Percentiles rank a stretch among this genome's conserved stretches.
Conservation (phyloP, 768 basidiomycete species). For the Sporobolomyces pararoseus region DNA sequence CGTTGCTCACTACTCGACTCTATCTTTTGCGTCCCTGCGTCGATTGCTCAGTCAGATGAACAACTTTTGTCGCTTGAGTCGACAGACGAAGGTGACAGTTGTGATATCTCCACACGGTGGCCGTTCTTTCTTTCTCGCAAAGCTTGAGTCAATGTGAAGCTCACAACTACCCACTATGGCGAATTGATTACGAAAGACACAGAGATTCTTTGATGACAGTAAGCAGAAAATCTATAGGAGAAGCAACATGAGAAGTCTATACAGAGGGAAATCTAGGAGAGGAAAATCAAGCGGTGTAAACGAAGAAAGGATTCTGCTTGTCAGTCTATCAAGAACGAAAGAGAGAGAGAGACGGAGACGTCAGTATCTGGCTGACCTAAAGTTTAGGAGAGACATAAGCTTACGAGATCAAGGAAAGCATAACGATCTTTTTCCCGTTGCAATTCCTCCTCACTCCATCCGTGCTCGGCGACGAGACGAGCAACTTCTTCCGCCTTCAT, state of each 20-base stretch:
- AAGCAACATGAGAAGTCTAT: neutral
- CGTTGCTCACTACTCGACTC: too few species aligned
- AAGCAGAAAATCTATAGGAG: neutral
- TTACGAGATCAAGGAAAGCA: slow-evolving; percentile 59
- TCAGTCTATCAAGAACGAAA: slow-evolving; percentile 56
- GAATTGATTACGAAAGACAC: too few species aligned
- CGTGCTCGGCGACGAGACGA: slow-evolving; percentile 53
- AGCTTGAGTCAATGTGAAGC: too few species aligned
- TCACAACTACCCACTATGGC: too few species aligned
- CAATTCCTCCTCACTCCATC: slow-evolving; percentile 62
- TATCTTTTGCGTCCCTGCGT: too few species aligned
- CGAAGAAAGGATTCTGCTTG: slow-evolving; percentile 54
- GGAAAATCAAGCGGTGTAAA: slow-evolving; percentile 30
- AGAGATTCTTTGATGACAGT: too few species aligned
- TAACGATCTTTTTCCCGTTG: slow-evolving; percentile 60
- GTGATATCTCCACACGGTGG: too few species aligned
- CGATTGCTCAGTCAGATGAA: too few species aligned
- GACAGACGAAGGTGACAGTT: too few species aligned
- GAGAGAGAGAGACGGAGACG: too few species aligned
- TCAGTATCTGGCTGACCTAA: neutral
- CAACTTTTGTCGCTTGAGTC: too few species aligned
- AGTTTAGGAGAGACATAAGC: neutral
- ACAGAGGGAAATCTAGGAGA: neutral
- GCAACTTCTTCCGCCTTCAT: slow-evolving; percentile 41
- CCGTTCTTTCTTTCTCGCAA: too few species aligned